Evolutionary conservation across 768 basidiomycete species (phyloP).

Genomic region (Suillus tomentosus): DNA sequence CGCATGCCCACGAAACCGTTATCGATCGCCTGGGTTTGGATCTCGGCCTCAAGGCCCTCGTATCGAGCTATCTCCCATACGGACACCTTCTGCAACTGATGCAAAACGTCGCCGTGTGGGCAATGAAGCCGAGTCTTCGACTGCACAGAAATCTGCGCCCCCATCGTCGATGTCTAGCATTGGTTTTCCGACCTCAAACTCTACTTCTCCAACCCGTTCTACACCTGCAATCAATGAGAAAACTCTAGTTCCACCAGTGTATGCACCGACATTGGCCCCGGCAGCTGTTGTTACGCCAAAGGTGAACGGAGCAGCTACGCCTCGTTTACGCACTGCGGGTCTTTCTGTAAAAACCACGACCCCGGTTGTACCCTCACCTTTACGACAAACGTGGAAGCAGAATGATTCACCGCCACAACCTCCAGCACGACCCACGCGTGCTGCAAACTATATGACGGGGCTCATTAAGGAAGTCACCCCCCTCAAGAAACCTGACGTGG

Average conservation of each 20-base stretch:
- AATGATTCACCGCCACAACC: conserved; percentile 41
- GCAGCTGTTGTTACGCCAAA: conserved; percentile 29
- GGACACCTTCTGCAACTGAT: conserved; percentile 43
- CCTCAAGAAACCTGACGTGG: conserved; percentile 62
- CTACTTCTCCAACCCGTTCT: conserved; percentile 36
- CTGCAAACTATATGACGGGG: conserved; percentile 68
- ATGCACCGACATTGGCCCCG: conserved; percentile 25
- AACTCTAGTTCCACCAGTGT: conserved; percentile 16
- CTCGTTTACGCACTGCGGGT: conserved; percentile 45
- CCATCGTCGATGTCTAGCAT: conserved; percentile 27
- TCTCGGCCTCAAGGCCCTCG: conserved; percentile 49
- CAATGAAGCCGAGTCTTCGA: conserved; percentile 41
- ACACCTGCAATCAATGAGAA: conserved; percentile 31
- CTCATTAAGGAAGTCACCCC: conserved; percentile 73
- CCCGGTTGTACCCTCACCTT: conserved; percentile 71
- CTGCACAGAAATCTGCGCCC: conserved; percentile 34
- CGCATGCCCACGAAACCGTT: conserved; percentile 67
- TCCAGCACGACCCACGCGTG: conserved; percentile 51
- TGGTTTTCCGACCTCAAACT: conserved; percentile 24
- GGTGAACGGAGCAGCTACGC: conserved; percentile 23
- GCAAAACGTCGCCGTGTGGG: conserved; percentile 64
- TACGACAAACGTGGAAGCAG: conserved; percentile 71
- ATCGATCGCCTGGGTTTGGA: conserved; percentile 73
- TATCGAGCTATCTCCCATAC: conserved; percentile 42
- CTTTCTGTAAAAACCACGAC: conserved; percentile 51